phyloP scores from a whole-genome alignment of 1,284 basidiomycete genomes.

The Trametes sp. region DNA sequence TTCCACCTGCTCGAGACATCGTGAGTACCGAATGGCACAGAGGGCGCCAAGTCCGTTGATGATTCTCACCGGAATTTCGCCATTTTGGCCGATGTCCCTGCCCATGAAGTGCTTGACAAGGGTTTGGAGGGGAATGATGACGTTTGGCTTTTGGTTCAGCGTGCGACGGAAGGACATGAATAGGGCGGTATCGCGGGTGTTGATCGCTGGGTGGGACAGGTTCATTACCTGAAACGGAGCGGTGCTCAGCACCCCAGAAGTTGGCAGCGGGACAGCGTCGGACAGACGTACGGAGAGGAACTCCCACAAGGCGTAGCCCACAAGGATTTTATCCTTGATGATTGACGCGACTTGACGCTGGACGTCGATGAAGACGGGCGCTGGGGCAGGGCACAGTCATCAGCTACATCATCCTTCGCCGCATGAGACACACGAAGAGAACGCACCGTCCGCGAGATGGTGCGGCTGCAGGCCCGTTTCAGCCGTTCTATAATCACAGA shows the following conservation, averaged over 20 bases:
- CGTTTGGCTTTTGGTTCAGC: slow-evolving; percentile 47
- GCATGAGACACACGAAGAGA: not conserved
- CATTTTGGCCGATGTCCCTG: slow-evolving; percentile 52
- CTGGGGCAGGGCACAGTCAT: slow-evolving; percentile 39
- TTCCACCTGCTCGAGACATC: slow-evolving; percentile 51
- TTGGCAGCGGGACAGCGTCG: not conserved
- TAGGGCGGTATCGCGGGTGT: slow-evolving; percentile 64
- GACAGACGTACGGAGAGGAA: slow-evolving; percentile 55
- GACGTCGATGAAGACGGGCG: slow-evolving; percentile 56
- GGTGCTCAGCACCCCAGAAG: slow-evolving; percentile 17
- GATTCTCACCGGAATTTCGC: slow-evolving; percentile 58
- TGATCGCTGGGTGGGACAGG: slow-evolving; percentile 57
- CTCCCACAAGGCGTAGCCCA: slow-evolving; percentile 63
- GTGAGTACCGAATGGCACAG: slow-evolving; percentile 20
- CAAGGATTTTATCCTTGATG: slow-evolving; percentile 57
- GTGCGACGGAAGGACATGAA: slow-evolving; percentile 61
- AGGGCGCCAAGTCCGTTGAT: slow-evolving; percentile 3
- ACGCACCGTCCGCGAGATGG: slow-evolving; percentile 52
- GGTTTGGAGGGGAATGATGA: slow-evolving; percentile 50
- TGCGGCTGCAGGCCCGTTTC: slow-evolving; percentile 55
- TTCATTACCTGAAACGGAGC: slow-evolving; percentile 53
- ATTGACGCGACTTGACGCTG: slow-evolving; percentile 53
- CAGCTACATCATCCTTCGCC: slow-evolving; percentile 10
- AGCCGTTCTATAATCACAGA: slow-evolving; percentile 56
- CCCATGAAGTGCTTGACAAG: slow-evolving; percentile 62